Evolutionary conservation across 208 protist species (phyloP).

Genomic region (Trypanosoma brucei): DNA sequence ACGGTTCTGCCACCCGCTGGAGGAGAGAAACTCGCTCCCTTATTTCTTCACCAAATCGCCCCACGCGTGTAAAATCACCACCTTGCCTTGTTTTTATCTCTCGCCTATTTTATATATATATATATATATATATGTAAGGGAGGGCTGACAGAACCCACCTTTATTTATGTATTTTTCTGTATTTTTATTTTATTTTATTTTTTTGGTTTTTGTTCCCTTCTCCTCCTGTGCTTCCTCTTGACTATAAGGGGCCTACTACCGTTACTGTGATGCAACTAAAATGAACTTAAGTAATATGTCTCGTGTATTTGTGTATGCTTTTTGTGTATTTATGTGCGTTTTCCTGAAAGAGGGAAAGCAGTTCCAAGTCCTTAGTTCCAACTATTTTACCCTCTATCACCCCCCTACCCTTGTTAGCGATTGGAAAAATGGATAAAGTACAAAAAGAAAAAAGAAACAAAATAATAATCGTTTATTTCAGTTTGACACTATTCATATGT

Average conservation of each 20-base stretch:
- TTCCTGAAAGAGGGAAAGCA: no score
- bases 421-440: neutral
- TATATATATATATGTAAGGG: slow-evolving; percentile 4
- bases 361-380: no score
- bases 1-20: no score
- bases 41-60: neutral
- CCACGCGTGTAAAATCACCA: neutral
- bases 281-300: no score
- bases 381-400: neutral
- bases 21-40: no score
- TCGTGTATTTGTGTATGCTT: no score
- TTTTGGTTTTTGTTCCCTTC: neutral
- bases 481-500: no score
- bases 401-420: neutral
- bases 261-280: no score
- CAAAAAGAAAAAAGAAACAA: slow-evolving; percentile 6
- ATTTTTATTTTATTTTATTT: slow-evolving; percentile 4
- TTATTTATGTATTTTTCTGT: slow-evolving; percentile 11
- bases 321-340: no score
- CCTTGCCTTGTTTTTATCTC: neutral
- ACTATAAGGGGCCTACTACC: no score
- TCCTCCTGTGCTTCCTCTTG: no score
- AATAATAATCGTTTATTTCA: neutral
- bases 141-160: neutral
- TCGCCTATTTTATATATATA: neutral